Evolutionary conservation across 306 rosid genomes (phyloP), one percentile per base, ranked within the genome.

Genomic region (Castanopsis chinensis): DNA sequence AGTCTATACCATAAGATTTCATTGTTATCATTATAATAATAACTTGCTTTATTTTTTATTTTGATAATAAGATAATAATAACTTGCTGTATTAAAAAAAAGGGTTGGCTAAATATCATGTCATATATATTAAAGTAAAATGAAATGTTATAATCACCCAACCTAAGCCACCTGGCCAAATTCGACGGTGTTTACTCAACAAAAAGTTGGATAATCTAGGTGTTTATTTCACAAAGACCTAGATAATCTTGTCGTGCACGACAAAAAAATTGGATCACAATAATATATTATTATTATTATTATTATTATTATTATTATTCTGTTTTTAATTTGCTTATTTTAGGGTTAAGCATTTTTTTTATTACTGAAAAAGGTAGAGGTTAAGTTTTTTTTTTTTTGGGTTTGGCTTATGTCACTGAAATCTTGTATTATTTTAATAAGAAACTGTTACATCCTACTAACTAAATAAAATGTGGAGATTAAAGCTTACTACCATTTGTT

Each of bases 211-310:
- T 14, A 49, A 32, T 74, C 0, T 49, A 49, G 68, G 45, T 7
- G 45, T 37, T 67, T 35, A 49, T 49, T 67, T 35, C 72, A 28
- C 5, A 33, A 32, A 17, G 3, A 32, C 35, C 67, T 25, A 11
- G 53, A 19, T 19, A 49, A 32, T 74, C 1, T 49, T 49, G 76
- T 37, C 82, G 73, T 78, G 81, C 60, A 83, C 79, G 83, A 57
- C 81, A 83, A 58, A 33, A 10, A 4, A 32, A 37, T 69, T 21
- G 49, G 18, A 56, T 5, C 4, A 3, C 37, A 57, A 20, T 5
- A 13, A 25, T 41, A 15, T 25, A 2, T 23, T 37, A 6, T 37
- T 37, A 37, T 37, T 37, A 37, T 41, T 8, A 41, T 41, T 20
- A 32, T 18, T n/a, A 6, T 37, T 37, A 37, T 37, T 37, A 37